Base-by-base conservation (phyloP, 805 yeast genomes). In the Candida alai region DNA sequence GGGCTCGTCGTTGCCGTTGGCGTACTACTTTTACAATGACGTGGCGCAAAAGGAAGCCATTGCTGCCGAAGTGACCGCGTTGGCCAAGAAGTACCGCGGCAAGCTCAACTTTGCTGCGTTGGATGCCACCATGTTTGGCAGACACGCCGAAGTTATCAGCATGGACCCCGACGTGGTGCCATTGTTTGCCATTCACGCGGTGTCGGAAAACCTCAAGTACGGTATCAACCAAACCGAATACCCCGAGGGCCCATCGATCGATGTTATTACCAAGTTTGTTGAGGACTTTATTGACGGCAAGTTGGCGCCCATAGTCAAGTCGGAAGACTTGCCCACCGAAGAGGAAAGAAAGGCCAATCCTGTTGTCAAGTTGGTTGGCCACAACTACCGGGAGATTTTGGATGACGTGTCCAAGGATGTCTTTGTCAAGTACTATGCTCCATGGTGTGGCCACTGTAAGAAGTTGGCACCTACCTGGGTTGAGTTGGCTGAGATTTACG, bases 371-470 rank as follows among this genome's bases (percentile, higher is more conserved):
- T 72, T 90, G 48, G 97, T 90, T 41, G 95, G 87, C 48, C 74
- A 78, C 65, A 86, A 79, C 54, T 93, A 86, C 63, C 82, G 84
- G 32, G 76, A 72, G 21, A 64, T 86, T 40, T 73, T 86, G 34
- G 61, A 60, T 19, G 79, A 80, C 49, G 34, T 52, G 46, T 38
- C 58, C 28, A 82, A 78, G 65, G 90, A 84, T 56, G 80, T 84
- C 23, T 63, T 89, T 37, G 95, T 90, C 37, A 84, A 86, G 68
- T 90, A 89, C 66, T 89, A 85, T 56, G 97, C 97, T 31, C 94
- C 95, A 65, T 89, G 96, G 96, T 88, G 96, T 70, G 94, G 96
- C 30, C 96, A 88, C 72, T 87, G 96, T 72, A 87, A 86, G 73
- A 84, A 76, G 63, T 73, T 88, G 58, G 90, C 90, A 34, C 96